Evolutionary conservation across 208 protist genomes (phyloP), one percentile per base, ranked within the genome.

Genomic region (Crithidia bombi): DNA sequence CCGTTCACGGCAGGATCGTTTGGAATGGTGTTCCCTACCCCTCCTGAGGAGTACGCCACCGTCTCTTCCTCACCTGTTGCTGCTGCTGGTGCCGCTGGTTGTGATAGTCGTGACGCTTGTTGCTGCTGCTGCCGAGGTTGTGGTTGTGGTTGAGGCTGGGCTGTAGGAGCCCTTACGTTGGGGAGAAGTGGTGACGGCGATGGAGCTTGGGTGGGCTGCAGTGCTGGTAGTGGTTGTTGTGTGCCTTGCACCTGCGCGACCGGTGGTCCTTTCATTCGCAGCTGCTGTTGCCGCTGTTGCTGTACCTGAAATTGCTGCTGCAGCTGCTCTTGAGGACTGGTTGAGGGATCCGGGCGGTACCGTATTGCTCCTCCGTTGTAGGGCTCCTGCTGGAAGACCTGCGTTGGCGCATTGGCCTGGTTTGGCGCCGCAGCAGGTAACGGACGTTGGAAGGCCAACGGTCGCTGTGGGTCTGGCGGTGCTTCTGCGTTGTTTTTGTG

Each of bases 371-470:
- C 49, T 1, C 51, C 26, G 26, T 23, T 69, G 38, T 49, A 51
- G 5, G 61, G 44, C 35, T 66, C 61, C 23, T 66, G 61, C 61
- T 66, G 61, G 14, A 30, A 44, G 2, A 66, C 23, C 35, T 55
- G 61, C 23, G 33, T 44, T 3, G 69, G 41, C 3, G 26, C n/a
- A 33, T n/a, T 62, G 1, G 11, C 19, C 1, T 44, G 55, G 36
- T 33, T 19, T 23, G 35, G 57, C 11, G 6, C 28, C 5, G 38
- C 28, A 39, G 25, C 14, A n/a, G 36, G 19, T 33, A 1, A 6
- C 21, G 57, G 57, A 28, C 57, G 51, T 43, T 63, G 69, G 32
- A 63, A 75, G n/a, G 61, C 52, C 14, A 75, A 56, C 11, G 51
- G 59, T 21, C 43, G 69, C 39, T 26, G 14, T 14, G 43, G 46